These are phyloP conservation scores for Chlorella sp. DNA, from an alignment of 139 green algal genomes.

Conservation along the genomic window DNA sequence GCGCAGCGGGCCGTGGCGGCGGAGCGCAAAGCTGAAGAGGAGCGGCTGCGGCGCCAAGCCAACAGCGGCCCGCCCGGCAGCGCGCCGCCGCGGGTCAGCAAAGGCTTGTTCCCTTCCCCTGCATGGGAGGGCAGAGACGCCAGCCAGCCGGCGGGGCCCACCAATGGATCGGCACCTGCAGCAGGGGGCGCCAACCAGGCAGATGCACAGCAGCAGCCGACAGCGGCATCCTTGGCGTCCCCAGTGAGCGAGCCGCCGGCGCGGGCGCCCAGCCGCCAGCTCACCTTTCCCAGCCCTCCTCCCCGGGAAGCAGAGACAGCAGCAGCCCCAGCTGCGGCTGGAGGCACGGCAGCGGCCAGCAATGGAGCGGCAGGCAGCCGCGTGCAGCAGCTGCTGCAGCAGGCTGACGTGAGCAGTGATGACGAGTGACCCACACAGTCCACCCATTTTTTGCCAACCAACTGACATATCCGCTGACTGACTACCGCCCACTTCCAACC, in stretches of 20 bases:
- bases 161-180: too few species aligned
- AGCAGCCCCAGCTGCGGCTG: neutral
- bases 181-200: neutral
- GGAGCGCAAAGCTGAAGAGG: neutral
- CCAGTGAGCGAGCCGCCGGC: neutral
- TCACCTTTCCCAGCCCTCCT: slow-evolving; percentile 8
- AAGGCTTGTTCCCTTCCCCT: too few species aligned
- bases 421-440: neutral
- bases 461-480: neutral
- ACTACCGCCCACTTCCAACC: neutral
- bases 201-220: neutral
- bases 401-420: neutral
- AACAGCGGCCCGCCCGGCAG: too few species aligned
- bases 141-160: too few species aligned
- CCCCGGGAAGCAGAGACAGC: neutral
- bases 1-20: slow-evolving; percentile 22
- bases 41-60: neutral
- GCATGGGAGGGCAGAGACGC: too few species aligned
- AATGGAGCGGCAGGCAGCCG: too few species aligned
- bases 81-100: too few species aligned
- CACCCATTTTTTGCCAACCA: neutral
- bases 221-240: neutral
- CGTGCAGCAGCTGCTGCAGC: neutral
- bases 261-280: neutral
- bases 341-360: too few species aligned